Base-by-base conservation (phyloP, 2,329 filamentous ascomycete species). In the Aspergillus uvarum region DNA sequence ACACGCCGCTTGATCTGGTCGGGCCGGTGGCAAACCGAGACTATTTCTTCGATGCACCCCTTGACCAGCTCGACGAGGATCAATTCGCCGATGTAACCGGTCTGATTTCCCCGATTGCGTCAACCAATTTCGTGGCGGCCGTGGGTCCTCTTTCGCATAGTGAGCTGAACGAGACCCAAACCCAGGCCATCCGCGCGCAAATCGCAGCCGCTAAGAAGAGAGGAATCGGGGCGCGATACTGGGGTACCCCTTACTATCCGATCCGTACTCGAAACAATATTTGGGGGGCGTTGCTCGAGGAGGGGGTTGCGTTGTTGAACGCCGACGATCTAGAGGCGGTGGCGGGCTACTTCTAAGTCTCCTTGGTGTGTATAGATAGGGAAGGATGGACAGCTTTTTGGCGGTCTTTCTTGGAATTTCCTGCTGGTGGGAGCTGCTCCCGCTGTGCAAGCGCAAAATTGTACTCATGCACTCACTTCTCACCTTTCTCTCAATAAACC, bases 291-390 rank as follows among this genome's bases (percentile, higher is more conserved):
- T 70, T 89, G 61, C 77, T 82, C 64, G 77, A 81, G 54, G 83
- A 83, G 59, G 85, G 85, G 0, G 84, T 85, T n/a, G 82, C 82
- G 59, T 69, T 89, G 59, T 66, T 89, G 54, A 89, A 88, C 71
- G 86, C 83, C 0, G 87, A 89, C 78, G 86, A 89, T 74, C 64
- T 89, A 54, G 77, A 81, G 61, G 85, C 73, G 21, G 81, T 77
- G 16, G 79, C 81, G 19, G 77, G 73, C 22, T 65, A 69, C 50
- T 75, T 75, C 29, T 75, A 59, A 63, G 21, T 7, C 11, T 47
- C 10, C 3, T 51, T 22, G 32, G 21, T 24, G 16, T 16, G 14
- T 6, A 8, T 7, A 44, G 38, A 19, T 44, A 44, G 38, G 14
- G 3, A 19, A n/a, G n/a, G 38, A n/a, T 44, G 16, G 38, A 16